A percentile compares a stretch with the other conserved stretches of the same genome.
Evolutionary conservation across 345 rosid genomes (phyloP).

Genomic region (Syzygium oleosum): DNA sequence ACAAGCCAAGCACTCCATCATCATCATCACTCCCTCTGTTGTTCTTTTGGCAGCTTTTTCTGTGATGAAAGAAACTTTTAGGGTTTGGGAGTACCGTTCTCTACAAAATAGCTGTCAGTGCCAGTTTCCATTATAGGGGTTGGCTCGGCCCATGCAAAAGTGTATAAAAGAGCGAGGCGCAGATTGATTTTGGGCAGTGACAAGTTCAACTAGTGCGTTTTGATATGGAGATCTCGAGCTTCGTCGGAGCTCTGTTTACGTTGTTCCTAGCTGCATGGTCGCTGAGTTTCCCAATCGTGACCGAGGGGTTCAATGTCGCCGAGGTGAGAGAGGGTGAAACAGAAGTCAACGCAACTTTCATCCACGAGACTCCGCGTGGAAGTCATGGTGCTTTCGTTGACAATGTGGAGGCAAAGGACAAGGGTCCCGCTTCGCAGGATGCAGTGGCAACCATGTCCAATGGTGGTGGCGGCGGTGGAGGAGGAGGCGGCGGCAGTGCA

Average conservation of each 20-base stretch:
- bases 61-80: not conserved
- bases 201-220: not conserved
- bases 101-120: not conserved
- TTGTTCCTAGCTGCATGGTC: not conserved
- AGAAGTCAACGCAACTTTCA: not conserved
- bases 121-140: not conserved
- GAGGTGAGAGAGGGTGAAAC: not conserved
- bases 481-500: conserved; percentile 5
- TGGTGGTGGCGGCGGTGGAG: not conserved
- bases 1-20: not conserved
- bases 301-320: not conserved
- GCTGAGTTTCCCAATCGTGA: not conserved
- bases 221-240: not conserved
- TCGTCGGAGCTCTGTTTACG: not conserved
- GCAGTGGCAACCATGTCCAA: not conserved
- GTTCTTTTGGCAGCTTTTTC: not conserved
- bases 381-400: not conserved
- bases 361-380: not conserved
- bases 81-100: not conserved
- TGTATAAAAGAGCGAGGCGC: not conserved
- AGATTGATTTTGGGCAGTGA: not conserved
- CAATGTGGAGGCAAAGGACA: not conserved
- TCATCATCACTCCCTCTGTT: not conserved
- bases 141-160: not conserved
- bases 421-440: not conserved